phyloP scores from a whole-genome alignment of 108 stramenopile genomes.

The Hondaea fermentalgiana region DNA sequence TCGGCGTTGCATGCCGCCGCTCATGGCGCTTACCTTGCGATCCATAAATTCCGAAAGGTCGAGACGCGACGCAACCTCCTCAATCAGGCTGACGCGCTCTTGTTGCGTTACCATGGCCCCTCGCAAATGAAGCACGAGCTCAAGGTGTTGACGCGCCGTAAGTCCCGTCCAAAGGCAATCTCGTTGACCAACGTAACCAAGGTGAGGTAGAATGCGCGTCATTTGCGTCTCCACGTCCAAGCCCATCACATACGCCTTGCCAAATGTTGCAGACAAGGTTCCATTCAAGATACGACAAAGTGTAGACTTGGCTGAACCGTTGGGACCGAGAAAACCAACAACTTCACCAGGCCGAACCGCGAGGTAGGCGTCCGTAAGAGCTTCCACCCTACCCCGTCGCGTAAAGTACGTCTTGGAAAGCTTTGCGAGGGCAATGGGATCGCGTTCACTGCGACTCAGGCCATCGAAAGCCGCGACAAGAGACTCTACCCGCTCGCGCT shows the following conservation, averaged over 20 bases:
- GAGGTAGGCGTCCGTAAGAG: slow-evolving; percentile 37
- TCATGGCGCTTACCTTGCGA: not conserved
- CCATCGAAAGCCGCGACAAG: not conserved
- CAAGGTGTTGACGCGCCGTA: not conserved
- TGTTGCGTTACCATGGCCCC: not conserved
- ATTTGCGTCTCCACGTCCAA: not conserved
- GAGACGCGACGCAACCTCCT: not conserved
- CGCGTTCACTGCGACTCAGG: not conserved
- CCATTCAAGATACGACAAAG: not conserved
- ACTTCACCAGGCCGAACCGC: slow-evolving; percentile 34
- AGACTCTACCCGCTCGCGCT: not conserved
- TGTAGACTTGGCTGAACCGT: slow-evolving; percentile 57
- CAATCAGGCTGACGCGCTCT: not conserved
- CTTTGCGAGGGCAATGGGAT: not conserved
- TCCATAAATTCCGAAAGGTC: not conserved
- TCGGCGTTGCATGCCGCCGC: slow-evolving; percentile 48
- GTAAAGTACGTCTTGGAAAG: not conserved
- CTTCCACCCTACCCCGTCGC: slow-evolving; percentile 21
- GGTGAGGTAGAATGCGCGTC: not conserved
- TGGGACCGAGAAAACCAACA: slow-evolving; percentile 52
- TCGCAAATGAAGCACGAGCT: not conserved
- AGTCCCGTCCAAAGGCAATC: not conserved
- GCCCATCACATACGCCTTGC: not conserved
- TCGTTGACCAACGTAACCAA: not conserved
- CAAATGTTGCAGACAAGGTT: not conserved